Percentiles rank a stretch among this genome's conserved stretches.
Conservation (phyloP, 805 yeast species). For the Pichia phayaonensis region DNA sequence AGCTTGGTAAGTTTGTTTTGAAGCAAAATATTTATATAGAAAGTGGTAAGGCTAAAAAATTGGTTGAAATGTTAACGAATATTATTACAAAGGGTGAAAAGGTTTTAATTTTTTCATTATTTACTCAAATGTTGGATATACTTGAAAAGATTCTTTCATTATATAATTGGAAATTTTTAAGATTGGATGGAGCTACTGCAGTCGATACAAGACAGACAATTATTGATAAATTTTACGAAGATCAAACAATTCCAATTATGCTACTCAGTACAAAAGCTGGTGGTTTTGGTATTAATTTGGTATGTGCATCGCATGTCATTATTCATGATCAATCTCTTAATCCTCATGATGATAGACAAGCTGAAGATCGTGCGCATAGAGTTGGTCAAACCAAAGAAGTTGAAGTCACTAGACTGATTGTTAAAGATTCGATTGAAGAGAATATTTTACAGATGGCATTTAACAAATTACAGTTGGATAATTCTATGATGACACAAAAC, state of each 20-base stretch:
- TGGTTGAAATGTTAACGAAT: conserved; percentile 49
- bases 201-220: conserved; percentile 90
- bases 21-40: conserved; percentile 44
- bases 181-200: conserved; percentile 90
- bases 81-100: conserved; percentile 54
- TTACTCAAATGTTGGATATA: conserved; percentile 87
- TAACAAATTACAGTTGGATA: conserved; percentile 83
- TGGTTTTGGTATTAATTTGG: conserved; percentile 95
- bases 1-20: conserved; percentile 47
- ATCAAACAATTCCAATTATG: conserved; percentile 74
- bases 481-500: conserved; percentile 40
- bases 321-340: conserved; percentile 92
- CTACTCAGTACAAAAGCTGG: conserved; percentile 94
- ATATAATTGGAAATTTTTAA: conserved; percentile 58
- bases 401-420: conserved; percentile 64
- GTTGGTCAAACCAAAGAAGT: conserved; percentile 46
- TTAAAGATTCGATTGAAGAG: conserved; percentile 77
- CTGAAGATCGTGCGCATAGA: conserved; percentile 97
- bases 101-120: conserved; percentile 78
- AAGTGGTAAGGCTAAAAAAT: conserved; percentile 66
- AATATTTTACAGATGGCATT: conserved; percentile 80
- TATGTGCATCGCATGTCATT: conserved; percentile 88
- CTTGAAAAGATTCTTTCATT: conserved; percentile 66
- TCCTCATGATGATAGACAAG: conserved; percentile 98
- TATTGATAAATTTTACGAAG: conserved; percentile 84